phyloP scores from a whole-genome alignment of 2,329 filamentous ascomycete genomes.

The Aspergillus thermomutatus region DNA sequence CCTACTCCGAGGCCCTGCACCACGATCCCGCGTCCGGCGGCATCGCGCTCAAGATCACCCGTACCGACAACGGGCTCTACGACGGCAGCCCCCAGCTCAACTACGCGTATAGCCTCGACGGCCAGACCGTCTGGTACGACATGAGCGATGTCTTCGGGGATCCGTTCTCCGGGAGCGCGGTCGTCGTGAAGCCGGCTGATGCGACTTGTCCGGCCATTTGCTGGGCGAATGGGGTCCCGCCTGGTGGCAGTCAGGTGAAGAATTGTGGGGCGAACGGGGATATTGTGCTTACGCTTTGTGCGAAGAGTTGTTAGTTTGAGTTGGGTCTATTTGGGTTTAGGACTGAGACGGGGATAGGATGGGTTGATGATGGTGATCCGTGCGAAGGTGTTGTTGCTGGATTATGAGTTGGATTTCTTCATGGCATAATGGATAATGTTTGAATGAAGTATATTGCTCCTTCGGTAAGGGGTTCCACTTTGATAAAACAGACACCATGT shows the following conservation, averaged over 20 bases:
- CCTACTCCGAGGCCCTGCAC: conserved; percentile 35
- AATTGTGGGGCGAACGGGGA: conserved; percentile 23
- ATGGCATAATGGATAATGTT: neutral
- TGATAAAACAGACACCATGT: neutral
- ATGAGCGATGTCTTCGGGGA: conserved; percentile 43
- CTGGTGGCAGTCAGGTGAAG: conserved; percentile 30
- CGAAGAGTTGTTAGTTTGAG: conserved; percentile 19
- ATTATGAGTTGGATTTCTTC: neutral
- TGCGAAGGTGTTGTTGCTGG: neutral
- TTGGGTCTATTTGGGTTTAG: neutral
- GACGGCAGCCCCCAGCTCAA: conserved; percentile 37
- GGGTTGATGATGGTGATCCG: neutral
- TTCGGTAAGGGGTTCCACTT: neutral
- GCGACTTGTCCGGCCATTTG: conserved; percentile 25
- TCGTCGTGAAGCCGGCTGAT: conserved; percentile 25
- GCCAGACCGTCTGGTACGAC: conserved; percentile 39
- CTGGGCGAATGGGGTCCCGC: conserved; percentile 29
- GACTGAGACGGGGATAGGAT: neutral
- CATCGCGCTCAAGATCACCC: conserved; percentile 43
- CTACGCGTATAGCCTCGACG: conserved; percentile 41
- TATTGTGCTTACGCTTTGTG: conserved; percentile 32
- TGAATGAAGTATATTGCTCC: neutral
- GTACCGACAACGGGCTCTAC: conserved; percentile 32
- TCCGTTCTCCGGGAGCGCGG: conserved; percentile 32
- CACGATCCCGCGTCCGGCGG: conserved; percentile 38